Base-by-base conservation (phyloP, 148 eudicot species). In the Diospyros kaki region DNA sequence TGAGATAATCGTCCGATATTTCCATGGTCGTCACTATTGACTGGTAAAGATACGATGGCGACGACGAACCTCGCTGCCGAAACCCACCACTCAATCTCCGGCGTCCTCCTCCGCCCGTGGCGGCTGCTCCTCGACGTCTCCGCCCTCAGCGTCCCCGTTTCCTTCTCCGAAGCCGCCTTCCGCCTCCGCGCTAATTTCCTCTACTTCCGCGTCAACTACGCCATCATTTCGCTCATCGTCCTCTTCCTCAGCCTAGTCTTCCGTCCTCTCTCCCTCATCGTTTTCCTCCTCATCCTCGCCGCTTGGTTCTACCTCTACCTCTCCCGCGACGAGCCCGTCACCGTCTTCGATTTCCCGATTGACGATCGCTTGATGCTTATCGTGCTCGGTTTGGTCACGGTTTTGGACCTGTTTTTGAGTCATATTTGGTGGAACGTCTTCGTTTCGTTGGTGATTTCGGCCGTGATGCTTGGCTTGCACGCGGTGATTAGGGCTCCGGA, bases 151-250 rank as follows among this genome's bases (percentile, higher is more conserved):
- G 61, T 81, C 56, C 93, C 93, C 2, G 28, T 70, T 72, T 77
- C 86, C 66, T 46, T 84, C 79, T 64, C 79, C 75, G 91, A 87
- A 12, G 58, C 83, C 73, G 71, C 76, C 17, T 39, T 79, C 52
- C 89, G 88, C 14, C 50, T 86, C 28, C 11, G 1, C 1, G 75
- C 64, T 18, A 89, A 89, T 84, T 77, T 89, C 73, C 55, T 46
- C 58, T 62, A 72, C 80, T 89, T 84, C 83, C 88, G 78, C 75
- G 54, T 81, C 83, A 89, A 89, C 81, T 89, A 89, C 80, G 68
- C 79, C 48, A 42, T 64, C 72, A 70, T 86, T 65, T n/a, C 80
- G 10, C 66, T 81, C 51, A 0, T 66, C 40, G 53, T 87, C 52
- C 77, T 83, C 81, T 65, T 85, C 81, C 46, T 83, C 63, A 70